A percentile compares a stretch with the other conserved stretches of the same genome.
phyloP scores from a whole-genome alignment of 2,329 filamentous ascomycete genomes.

The Cytospora schulzeri region DNA sequence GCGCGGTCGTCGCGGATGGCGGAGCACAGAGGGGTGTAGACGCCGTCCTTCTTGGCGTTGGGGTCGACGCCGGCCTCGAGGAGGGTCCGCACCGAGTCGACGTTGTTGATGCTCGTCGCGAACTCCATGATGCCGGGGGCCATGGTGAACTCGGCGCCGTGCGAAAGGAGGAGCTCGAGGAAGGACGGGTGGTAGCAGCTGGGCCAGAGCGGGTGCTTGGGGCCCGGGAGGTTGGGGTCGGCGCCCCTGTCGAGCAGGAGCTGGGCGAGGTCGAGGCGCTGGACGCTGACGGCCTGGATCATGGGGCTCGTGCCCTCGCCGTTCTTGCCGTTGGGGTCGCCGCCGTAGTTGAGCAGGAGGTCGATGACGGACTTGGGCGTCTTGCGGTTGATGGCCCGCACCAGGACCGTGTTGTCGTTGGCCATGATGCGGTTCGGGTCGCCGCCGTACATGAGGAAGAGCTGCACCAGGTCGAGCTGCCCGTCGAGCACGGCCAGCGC shows the following conservation, averaged over 20 bases:
- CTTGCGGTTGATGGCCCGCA: slow-evolving; percentile 61
- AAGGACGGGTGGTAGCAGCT: slow-evolving; percentile 60
- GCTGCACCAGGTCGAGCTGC: slow-evolving; percentile 58
- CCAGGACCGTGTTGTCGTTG: slow-evolving; percentile 63
- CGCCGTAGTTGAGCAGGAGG: slow-evolving; percentile 61
- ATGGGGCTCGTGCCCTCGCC: slow-evolving; percentile 64
- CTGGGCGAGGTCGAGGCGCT: slow-evolving; percentile 57
- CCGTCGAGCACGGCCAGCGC: slow-evolving; percentile 52
- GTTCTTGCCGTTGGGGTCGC: slow-evolving; percentile 61
- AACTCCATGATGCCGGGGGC: slow-evolving; percentile 66
- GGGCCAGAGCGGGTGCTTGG: slow-evolving; percentile 70
- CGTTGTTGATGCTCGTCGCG: slow-evolving; percentile 63
- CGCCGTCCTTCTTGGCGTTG: slow-evolving; percentile 64
- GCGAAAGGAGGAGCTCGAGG: slow-evolving; percentile 58
- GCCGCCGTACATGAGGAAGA: slow-evolving; percentile 64
- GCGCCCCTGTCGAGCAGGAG: slow-evolving; percentile 57
- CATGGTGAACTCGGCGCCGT: slow-evolving; percentile 63
- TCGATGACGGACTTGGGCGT: slow-evolving; percentile 58
- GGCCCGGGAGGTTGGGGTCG: slow-evolving; percentile 68
- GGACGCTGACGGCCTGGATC: slow-evolving; percentile 60
- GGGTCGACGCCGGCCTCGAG: slow-evolving; percentile 62
- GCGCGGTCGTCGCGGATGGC: slow-evolving; percentile 66
- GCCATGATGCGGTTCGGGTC: slow-evolving; percentile 56
- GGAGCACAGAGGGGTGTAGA: slow-evolving; percentile 69
- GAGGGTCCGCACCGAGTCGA: slow-evolving; percentile 61